These are phyloP conservation scores for Kwoniella sp. DNA, from an alignment of 768 basidiomycete genomes.

Conservation along the genomic window DNA sequence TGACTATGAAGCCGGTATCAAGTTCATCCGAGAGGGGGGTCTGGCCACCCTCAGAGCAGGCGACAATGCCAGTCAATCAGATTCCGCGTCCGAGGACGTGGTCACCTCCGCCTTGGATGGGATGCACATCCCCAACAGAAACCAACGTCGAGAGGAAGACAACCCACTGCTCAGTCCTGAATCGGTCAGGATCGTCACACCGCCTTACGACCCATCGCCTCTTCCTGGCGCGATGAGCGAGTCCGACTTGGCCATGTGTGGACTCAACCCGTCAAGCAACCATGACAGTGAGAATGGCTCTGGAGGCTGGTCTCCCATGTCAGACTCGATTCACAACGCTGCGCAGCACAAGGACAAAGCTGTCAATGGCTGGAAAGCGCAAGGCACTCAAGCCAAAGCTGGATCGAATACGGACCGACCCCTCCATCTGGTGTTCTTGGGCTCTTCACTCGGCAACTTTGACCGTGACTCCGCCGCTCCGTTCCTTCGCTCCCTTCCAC, in stretches of 20 bases:
- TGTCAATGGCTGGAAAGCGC: background rate
- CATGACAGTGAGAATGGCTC: background rate
- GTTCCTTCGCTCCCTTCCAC: slow-evolving; percentile 74
- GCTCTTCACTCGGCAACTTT: slow-evolving; percentile 90
- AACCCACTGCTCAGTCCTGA: slow-evolving; percentile 13
- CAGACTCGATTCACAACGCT: background rate
- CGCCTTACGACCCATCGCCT: slow-evolving; percentile 1
- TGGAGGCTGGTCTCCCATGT: slow-evolving; percentile 20
- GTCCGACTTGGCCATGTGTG: background rate
- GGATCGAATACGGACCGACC: slow-evolving; percentile 52
- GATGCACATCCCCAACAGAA: background rate
- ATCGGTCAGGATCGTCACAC: slow-evolving; percentile 17
- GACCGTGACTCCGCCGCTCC: slow-evolving; percentile 61
- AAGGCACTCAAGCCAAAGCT: background rate
- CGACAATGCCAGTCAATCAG: background rate
- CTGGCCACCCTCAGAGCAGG: slow-evolving; percentile 45
- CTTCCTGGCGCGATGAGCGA: slow-evolving; percentile 17
- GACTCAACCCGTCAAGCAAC: background rate
- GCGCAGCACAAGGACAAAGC: background rate
- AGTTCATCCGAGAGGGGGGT: slow-evolving; percentile 67
- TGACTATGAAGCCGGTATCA: slow-evolving; percentile 83
- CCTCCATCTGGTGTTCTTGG: slow-evolving; percentile 82
- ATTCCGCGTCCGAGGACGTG: slow-evolving; percentile 57
- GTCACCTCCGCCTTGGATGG: slow-evolving; percentile 3
- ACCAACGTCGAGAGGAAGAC: background rate